Conservation (phyloP, 2,329 filamentous ascomycete species). For the Colletotrichum horii region DNA sequence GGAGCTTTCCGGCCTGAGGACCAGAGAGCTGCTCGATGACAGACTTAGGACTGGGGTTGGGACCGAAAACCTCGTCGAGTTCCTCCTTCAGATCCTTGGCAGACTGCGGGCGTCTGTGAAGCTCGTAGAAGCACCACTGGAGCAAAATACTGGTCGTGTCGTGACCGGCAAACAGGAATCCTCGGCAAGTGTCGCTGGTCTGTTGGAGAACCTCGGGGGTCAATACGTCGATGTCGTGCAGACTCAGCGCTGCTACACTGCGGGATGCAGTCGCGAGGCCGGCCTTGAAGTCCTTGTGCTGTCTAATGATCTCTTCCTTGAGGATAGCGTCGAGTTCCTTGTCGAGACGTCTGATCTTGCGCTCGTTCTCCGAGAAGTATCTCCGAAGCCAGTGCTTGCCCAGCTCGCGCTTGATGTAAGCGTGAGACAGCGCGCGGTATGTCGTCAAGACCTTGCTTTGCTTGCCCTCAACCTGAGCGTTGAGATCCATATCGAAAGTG, state of each 20-base stretch:
- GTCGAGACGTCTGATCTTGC: slow-evolving; percentile 29
- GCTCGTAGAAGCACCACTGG: slow-evolving; percentile 40
- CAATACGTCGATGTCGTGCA: slow-evolving; percentile 31
- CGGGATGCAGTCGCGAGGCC: slow-evolving; percentile 1
- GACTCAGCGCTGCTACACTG: slow-evolving; percentile 36
- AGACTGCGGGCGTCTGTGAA: slow-evolving; percentile 33
- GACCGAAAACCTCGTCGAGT: slow-evolving; percentile 38
- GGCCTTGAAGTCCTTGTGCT: slow-evolving; percentile 10
- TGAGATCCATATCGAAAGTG: slow-evolving; percentile 37
- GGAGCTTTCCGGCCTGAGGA: slow-evolving; percentile 30
- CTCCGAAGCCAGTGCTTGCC: slow-evolving; percentile 27
- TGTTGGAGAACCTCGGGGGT: slow-evolving; percentile 30
- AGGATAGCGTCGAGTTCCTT: slow-evolving; percentile 24
- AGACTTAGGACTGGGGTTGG: slow-evolving; percentile 25
- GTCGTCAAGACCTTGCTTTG: slow-evolving; percentile 28
- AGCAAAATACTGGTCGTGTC: slow-evolving; percentile 43
- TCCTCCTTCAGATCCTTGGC: slow-evolving; percentile 35
- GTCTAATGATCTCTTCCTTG: slow-evolving; percentile 24
- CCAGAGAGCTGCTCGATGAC: slow-evolving; percentile 29
- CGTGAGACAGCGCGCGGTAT: slow-evolving; percentile 20
- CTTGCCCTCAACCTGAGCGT: slow-evolving; percentile 30
- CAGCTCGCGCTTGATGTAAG: slow-evolving; percentile 23
- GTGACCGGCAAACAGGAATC: slow-evolving; percentile 45
- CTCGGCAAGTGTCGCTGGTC: slow-evolving; percentile 39
- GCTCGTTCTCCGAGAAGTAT: slow-evolving; percentile 24